A percentile compares a stretch with the other conserved stretches of the same genome.
Conservation (phyloP, 176 grass and related monocot genomes). For the Tillandsia leiboldiana region DNA sequence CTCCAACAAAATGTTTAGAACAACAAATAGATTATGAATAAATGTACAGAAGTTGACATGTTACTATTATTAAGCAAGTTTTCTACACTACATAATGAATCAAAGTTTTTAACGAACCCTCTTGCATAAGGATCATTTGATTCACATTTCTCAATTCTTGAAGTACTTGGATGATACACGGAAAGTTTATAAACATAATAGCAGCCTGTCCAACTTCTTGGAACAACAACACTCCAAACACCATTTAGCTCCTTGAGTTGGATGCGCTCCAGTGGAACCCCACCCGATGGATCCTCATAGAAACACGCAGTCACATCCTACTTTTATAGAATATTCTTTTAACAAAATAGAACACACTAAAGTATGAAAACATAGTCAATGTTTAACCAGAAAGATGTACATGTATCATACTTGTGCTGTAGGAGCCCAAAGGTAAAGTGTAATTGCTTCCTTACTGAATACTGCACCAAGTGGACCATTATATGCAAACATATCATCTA, state of each 20-base stretch:
- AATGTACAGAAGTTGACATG: background rate
- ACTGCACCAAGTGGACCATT: slow-evolving; percentile 61
- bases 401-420: slow-evolving; percentile 58
- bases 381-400: background rate
- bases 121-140: slow-evolving; percentile 78
- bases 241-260: slow-evolving; percentile 58
- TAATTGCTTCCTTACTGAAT: slow-evolving; percentile 37
- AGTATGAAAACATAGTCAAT: background rate
- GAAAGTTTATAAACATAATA: slow-evolving; percentile 83
- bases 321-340: slow-evolving; percentile 13
- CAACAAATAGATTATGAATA: background rate
- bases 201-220: slow-evolving; percentile 57
- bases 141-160: slow-evolving; percentile 41
- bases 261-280: slow-evolving; percentile 31
- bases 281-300: slow-evolving; percentile 44
- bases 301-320: slow-evolving; percentile 60
- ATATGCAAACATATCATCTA: slow-evolving; percentile 90
- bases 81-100: too few species aligned
- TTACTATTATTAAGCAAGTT: background rate
- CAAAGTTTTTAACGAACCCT: slow-evolving; percentile 37
- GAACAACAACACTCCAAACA: slow-evolving; percentile 63
- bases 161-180: slow-evolving; percentile 64
- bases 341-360: slow-evolving; percentile 2
- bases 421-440: slow-evolving; percentile 86
- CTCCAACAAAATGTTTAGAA: background rate